A percentile compares a stretch with the other conserved stretches of the same genome.
Evolutionary conservation across 768 basidiomycete species (phyloP).

Genomic region (Rhizopogon salebrosus): DNA sequence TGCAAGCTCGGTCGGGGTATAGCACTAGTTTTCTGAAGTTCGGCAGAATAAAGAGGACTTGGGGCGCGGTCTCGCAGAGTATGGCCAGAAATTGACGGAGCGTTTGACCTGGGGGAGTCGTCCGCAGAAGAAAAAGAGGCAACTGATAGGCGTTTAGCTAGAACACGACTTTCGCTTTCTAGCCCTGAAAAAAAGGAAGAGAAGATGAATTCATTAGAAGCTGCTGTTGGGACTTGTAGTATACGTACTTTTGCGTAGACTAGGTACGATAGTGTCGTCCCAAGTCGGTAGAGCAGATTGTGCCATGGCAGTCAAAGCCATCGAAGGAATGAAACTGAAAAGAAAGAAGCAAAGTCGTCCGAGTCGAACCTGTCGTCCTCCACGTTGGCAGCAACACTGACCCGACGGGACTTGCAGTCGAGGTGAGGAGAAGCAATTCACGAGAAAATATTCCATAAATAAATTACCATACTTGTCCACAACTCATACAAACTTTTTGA

Average conservation of each 20-base stretch:
- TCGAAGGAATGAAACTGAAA: slow-evolving; percentile 14
- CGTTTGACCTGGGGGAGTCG: slow-evolving; percentile 28
- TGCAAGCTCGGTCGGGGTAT: slow-evolving; percentile 45
- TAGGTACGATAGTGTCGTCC: slow-evolving; percentile 81
- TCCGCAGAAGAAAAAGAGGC: slow-evolving; percentile 59
- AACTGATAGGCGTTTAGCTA: slow-evolving; percentile 72
- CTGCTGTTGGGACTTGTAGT: background rate
- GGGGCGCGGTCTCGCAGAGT: slow-evolving; percentile 15
- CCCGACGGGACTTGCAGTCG: background rate
- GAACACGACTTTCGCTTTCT: slow-evolving; percentile 72
- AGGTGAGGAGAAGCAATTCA: no score
- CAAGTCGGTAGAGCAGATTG: slow-evolving; percentile 47
- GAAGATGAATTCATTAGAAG: background rate
- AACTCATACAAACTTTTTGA: no score
- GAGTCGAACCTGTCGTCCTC: no score
- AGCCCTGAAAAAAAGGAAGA: slow-evolving; percentile 46
- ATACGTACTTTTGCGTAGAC: slow-evolving; percentile 69
- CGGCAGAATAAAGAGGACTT: slow-evolving; percentile 19
- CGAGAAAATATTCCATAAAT: no score
- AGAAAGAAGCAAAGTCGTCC: slow-evolving; percentile 9
- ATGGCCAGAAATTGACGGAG: slow-evolving; percentile 14
- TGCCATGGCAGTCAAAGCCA: slow-evolving; percentile 39
- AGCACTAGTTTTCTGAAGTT: slow-evolving; percentile 34
- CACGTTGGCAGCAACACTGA: background rate
- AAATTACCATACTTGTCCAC: background rate